A percentile compares a stretch with the other conserved stretches of the same genome.
Conservation (phyloP, 331 rosid species). For the Cydonia oblonga region DNA sequence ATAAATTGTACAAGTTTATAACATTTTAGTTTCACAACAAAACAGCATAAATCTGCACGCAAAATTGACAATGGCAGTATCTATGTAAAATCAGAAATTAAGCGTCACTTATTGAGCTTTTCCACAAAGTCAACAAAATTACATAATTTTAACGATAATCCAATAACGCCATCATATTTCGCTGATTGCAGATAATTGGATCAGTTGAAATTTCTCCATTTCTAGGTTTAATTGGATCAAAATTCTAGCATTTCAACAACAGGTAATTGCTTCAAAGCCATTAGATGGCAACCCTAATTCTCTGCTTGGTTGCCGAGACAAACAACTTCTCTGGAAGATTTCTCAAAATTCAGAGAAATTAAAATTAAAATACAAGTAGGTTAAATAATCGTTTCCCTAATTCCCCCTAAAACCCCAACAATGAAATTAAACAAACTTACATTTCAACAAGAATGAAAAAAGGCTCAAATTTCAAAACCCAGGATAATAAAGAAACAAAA, state of each 20-base stretch:
- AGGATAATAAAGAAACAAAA: background rate
- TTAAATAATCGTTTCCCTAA: background rate
- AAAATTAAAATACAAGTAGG: background rate
- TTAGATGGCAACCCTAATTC: background rate
- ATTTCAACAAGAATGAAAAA: background rate
- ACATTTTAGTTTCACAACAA: background rate
- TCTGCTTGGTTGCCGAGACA: background rate
- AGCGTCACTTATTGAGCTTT: background rate
- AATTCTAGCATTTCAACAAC: background rate
- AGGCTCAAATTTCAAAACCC: background rate
- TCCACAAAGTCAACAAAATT: too few relatives aligned
- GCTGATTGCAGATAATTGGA: too few relatives aligned
- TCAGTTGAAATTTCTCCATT: background rate
- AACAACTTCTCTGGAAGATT: background rate
- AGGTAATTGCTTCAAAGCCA: too few relatives aligned
- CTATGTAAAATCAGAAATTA: background rate
- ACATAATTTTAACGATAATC: too few relatives aligned
- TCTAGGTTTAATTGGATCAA: background rate
- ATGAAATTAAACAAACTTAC: background rate
- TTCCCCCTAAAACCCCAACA: background rate
- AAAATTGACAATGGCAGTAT: too few relatives aligned
- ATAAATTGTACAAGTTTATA: background rate
- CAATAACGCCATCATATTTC: too few relatives aligned
- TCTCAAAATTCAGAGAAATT: background rate
- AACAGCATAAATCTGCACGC: background rate